Conservation (phyloP, 2,329 filamentous ascomycete species). For the Hymenoscyphus linearis region DNA sequence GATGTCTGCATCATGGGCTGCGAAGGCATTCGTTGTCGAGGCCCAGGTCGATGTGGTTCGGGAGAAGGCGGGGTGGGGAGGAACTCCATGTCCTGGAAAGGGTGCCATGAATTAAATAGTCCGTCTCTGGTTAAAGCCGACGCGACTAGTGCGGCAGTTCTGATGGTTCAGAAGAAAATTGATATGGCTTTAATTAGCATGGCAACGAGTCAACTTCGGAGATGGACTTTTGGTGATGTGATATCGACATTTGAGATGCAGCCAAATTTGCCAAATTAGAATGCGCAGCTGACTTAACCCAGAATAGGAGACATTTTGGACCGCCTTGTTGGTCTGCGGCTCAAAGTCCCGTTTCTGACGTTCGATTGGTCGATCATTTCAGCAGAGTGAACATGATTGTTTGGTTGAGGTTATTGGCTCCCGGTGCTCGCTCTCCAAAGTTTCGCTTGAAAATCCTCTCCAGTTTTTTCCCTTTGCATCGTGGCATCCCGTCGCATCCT, state of each 20-base stretch:
- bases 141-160: background rate
- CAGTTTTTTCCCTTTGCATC: background rate
- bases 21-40: background rate
- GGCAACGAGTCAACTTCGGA: background rate
- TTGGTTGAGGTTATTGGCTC: background rate
- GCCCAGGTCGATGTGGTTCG: background rate
- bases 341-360: background rate
- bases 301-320: too few species aligned
- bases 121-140: background rate
- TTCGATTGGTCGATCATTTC: background rate
- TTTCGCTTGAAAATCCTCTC: background rate
- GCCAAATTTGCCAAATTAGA: background rate
- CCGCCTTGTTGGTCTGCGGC: background rate
- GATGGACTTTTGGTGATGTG: background rate
- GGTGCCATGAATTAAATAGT: background rate
- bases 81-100: background rate
- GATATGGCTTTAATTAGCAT: background rate
- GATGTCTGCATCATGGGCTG: constrained; percentile 10
- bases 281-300: background rate
- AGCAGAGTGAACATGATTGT: background rate
- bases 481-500: background rate
- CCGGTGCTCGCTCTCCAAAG: background rate
- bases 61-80: background rate
- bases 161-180: background rate
- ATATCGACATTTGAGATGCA: constrained; percentile 1